Base-by-base conservation (phyloP, 768 basidiomycete species). In the Tulasnella sp. region DNA sequence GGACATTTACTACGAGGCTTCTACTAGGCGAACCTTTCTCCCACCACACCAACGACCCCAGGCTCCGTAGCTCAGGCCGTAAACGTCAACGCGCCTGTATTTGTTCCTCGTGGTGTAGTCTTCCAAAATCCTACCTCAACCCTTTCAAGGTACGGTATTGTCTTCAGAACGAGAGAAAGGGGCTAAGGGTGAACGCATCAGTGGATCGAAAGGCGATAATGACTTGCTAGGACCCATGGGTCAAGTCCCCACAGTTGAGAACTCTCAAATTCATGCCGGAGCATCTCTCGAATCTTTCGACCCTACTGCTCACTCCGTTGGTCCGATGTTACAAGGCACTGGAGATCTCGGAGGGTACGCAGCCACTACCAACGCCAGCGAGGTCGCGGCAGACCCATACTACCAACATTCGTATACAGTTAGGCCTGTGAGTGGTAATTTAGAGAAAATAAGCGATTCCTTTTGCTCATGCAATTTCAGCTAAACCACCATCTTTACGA, bases 31-130 rank as follows among this genome's bases (percentile, higher is more conserved):
- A 68, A 68, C 62, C 10, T 68, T 7, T 27, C 62, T 16, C 62
- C 62, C 14, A 16, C 62, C 34, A 68, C 62, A 31, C 62, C 62
- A 34, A 68, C 31, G 10, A 68, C 62, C 18, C 62, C 62, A 5
- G 62, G 62, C 31, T 68, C 62, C 24, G 62, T 27, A 16, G 27
- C 62, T 68, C 62, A 68, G 18, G 24, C 77, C 44, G 81, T 81
- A 14, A 82, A 81, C 78, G 89, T 94, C 77, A 93, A 95, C 84
- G 94, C 94, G 0, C 93, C 94, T 46, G 90, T 95, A 62, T 96
- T 96, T 81, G 90, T 96, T 31, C 94, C 94, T 27, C 94, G 93
- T 84, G 86, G 81, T 14, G 73, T 80, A 36, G 62, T 68, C 16
- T 48, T 58, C 77, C 83, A 79, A 81, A 85, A 38, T 79, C 84